Percentiles rank a stretch among this genome's conserved stretches.
Evolutionary conservation across 345 rosid genomes (phyloP).

Genomic region (Cardamine occulta): DNA sequence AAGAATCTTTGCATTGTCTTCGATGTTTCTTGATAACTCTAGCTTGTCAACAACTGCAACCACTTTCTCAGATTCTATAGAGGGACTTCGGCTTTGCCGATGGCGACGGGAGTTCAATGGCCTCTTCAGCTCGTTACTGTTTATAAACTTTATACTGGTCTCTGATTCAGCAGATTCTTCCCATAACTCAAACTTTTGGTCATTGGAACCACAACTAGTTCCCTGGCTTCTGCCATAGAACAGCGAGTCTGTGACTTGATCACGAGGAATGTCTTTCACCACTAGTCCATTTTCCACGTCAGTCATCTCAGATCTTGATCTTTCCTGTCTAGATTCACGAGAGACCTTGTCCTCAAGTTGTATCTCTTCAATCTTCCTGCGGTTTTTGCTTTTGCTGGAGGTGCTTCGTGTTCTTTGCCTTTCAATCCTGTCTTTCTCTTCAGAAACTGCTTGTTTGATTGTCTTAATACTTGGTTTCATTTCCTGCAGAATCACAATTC

Average conservation of each 20-base stretch:
- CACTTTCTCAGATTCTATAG: slow-evolving; percentile 63
- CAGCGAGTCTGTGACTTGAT: slow-evolving; percentile 60
- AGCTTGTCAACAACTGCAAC: slow-evolving; percentile 63
- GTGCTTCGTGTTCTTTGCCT: slow-evolving; percentile 32
- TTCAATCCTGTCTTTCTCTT: slow-evolving; percentile 45
- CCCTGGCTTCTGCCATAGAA: slow-evolving; percentile 52
- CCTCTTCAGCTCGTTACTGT: slow-evolving; percentile 3
- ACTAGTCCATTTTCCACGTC: slow-evolving; percentile 46
- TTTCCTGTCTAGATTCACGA: slow-evolving; percentile 45
- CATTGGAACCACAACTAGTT: slow-evolving; percentile 42
- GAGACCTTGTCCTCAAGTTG: slow-evolving; percentile 44
- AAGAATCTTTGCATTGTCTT: slow-evolving; percentile 59
- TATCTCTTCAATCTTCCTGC: slow-evolving; percentile 38
- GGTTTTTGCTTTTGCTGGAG: slow-evolving; percentile 33
- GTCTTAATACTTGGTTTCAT: slow-evolving; percentile 56
- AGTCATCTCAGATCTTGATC: slow-evolving; percentile 46
- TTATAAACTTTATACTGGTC: slow-evolving; percentile 28
- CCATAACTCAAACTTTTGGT: slow-evolving; percentile 60
- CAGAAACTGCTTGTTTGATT: slow-evolving; percentile 52
- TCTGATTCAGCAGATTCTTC: slow-evolving; percentile 57
- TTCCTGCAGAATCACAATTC: slow-evolving; percentile 57
- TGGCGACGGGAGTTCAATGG: slow-evolving; percentile 3
- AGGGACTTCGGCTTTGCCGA: slow-evolving; percentile 38
- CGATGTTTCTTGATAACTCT: slow-evolving; percentile 55
- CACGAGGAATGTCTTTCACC: slow-evolving; percentile 71